Conservation (phyloP, 495 filamentous ascomycete genomes). For the Hypoxylon crocopeplum region DNA sequence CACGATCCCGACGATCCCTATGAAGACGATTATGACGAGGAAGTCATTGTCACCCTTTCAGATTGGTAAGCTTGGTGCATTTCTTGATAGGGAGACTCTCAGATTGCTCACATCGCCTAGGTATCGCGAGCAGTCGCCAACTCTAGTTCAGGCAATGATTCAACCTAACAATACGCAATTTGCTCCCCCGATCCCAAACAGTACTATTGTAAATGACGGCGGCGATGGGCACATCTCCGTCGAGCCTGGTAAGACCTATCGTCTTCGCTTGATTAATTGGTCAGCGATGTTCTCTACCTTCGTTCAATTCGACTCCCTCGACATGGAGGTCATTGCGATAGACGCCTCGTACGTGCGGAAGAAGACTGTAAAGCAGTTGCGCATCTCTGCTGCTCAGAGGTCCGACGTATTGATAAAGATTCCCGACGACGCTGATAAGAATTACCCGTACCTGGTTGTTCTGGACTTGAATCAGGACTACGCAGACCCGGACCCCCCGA, state of each 20-base stretch:
- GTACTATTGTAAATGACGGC: constrained; percentile 71
- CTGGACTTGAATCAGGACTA: constrained; percentile 57
- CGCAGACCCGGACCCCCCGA: constrained; percentile 35
- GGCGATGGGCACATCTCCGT: constrained; percentile 63
- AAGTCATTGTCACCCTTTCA: constrained; percentile 61
- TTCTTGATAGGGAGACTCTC: constrained; percentile 4
- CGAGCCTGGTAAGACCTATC: constrained; percentile 75
- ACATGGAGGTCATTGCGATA: constrained; percentile 65
- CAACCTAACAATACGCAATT: constrained; percentile 57
- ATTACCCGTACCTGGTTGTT: constrained; percentile 64
- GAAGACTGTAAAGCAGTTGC: constrained; percentile 44
- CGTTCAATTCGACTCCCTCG: constrained; percentile 68
- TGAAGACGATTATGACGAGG: constrained; percentile 68
- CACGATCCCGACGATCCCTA: constrained; percentile 72
- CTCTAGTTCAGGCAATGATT: constrained; percentile 61
- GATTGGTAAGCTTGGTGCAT: constrained; percentile 67
- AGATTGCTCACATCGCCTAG: constrained; percentile 58
- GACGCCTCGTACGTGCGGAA: constrained; percentile 52
- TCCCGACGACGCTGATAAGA: constrained; percentile 47
- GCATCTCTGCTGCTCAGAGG: constrained; percentile 67
- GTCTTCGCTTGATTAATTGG: constrained; percentile 77
- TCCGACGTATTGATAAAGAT: constrained; percentile 63
- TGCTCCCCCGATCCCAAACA: constrained; percentile 66
- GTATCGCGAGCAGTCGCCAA: constrained; percentile 64
- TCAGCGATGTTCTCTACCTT: constrained; percentile 66